phyloP scores from a whole-genome alignment of 371 early-diverging fungal genomes.

The Thermomucor indicae-seudaticae region DNA sequence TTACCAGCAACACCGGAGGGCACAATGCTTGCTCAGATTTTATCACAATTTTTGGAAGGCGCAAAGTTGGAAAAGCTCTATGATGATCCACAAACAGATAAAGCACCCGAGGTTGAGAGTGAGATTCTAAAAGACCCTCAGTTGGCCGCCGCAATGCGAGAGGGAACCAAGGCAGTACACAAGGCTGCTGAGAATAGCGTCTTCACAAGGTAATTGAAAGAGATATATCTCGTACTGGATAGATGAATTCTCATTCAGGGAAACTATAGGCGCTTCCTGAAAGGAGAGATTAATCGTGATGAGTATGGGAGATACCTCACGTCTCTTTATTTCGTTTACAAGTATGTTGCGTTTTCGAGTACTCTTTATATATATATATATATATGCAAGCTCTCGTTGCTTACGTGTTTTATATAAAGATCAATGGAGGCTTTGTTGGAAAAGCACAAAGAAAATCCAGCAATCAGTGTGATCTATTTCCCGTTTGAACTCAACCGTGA shows the following conservation, averaged over 20 bases:
- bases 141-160: conserved; percentile 45
- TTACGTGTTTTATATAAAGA: conserved; percentile 10
- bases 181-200: conserved; percentile 55
- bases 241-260: neutral
- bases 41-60: conserved; percentile 30
- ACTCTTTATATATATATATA: no score
- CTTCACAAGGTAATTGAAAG: conserved; percentile 43
- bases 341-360: no score
- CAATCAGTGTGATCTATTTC: conserved; percentile 51
- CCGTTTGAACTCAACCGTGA: conserved; percentile 48
- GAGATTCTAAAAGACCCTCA: conserved; percentile 38
- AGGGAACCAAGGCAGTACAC: conserved; percentile 59
- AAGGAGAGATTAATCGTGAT: conserved; percentile 39
- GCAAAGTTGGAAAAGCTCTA: conserved; percentile 18
- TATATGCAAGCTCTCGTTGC: neutral
- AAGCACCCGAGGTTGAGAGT: neutral
- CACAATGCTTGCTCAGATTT: conserved; percentile 27
- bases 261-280: conserved; percentile 42
- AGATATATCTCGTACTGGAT: neutral
- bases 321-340: conserved; percentile 44
- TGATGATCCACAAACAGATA: conserved; percentile 3
- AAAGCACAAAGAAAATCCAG: conserved; percentile 43
- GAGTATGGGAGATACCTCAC: conserved; percentile 48
- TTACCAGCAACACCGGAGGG: conserved; percentile 39
- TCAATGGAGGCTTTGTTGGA: conserved; percentile 52